Evolutionary conservation across 306 rosid species (phyloP).

Genomic region (Malus sylvestris): DNA sequence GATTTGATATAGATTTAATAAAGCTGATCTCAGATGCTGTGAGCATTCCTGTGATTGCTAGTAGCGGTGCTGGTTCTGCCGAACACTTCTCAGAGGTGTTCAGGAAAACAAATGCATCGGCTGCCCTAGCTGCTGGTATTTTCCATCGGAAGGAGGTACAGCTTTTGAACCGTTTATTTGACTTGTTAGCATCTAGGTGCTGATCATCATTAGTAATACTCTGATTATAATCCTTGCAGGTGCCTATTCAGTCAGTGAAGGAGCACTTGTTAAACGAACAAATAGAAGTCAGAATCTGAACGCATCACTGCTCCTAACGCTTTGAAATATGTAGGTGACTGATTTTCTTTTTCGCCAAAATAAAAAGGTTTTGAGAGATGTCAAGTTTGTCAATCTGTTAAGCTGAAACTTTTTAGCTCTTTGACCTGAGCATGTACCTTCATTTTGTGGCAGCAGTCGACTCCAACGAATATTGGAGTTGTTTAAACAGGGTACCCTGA

Average conservation of each 20-base stretch:
- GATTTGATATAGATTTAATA: constrained; percentile 68
- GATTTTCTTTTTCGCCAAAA: background rate
- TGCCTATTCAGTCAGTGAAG: constrained; percentile 67
- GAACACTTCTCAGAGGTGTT: constrained; percentile 88
- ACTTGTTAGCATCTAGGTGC: background rate
- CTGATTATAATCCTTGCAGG: constrained; percentile 36
- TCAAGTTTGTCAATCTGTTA: background rate
- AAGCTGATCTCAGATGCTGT: constrained; percentile 79
- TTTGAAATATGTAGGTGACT: background rate
- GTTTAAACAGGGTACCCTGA: background rate
- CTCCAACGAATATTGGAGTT: background rate
- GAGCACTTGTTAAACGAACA: constrained; percentile 70
- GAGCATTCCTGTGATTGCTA: constrained; percentile 89
- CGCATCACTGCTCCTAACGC: background rate
- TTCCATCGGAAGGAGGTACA: constrained; percentile 94
- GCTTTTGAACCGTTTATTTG: background rate
- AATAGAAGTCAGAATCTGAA: constrained; percentile 73
- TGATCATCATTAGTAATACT: background rate
- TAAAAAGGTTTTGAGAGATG: background rate
- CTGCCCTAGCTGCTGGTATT: constrained; percentile 98
- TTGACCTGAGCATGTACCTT: background rate
- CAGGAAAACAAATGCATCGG: constrained; percentile 69
- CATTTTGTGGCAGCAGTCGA: background rate
- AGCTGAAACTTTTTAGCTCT: too few species aligned
- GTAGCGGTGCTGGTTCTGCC: constrained; percentile 85